Base-by-base conservation (phyloP, 176 grass and related monocot species). In the Carex littledalei region DNA sequence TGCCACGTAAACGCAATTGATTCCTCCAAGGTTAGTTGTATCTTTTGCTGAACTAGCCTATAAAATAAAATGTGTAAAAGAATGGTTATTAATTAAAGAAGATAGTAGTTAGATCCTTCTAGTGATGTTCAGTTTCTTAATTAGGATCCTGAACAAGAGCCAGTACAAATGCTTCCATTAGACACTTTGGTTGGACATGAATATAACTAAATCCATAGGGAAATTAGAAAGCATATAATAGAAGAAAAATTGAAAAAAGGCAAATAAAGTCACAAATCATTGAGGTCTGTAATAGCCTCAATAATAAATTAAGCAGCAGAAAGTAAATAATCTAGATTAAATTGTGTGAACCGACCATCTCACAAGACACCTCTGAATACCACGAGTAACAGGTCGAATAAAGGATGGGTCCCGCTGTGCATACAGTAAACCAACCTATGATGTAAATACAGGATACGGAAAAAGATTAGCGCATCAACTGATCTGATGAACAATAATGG, bases 361-460 rank as follows among this genome's bases (percentile, higher is more conserved):
- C 26, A 84, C 89, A 85, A 98, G 89, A 76, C 96, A 98, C 52
- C 91, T 91, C 87, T 95, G 77, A 89, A 98, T 89, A 79, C 96
- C 96, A 67, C 87, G 81, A 84, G 91, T 90, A 31, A 98, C 60
- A 45, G 96, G 93, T 39, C 96, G 86, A 88, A 98, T 84, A 90
- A 95, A 92, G 55, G 93, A 94, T 35, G 96, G 93, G 73, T 98
- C 91, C 83, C 96, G 89, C 80, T 98, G 96, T 88, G 85, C 84
- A 88, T 95, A 95, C 80, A 98, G 88, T 83, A 98, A 86, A 85
- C 93, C 96, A 75, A 98, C 96, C 96, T 98, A 89, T 56, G 12
- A 54, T 68, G 21, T 70, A 75, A 87, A 61, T 43, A 66, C 7
- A 86, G n/a, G 14, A 58, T 76, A 63, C 50, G 31, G 63, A 76